Percentiles rank a stretch among this genome's conserved stretches.
phyloP scores from a whole-genome alignment of 768 basidiomycete species.

The Tulasnella sp. region DNA sequence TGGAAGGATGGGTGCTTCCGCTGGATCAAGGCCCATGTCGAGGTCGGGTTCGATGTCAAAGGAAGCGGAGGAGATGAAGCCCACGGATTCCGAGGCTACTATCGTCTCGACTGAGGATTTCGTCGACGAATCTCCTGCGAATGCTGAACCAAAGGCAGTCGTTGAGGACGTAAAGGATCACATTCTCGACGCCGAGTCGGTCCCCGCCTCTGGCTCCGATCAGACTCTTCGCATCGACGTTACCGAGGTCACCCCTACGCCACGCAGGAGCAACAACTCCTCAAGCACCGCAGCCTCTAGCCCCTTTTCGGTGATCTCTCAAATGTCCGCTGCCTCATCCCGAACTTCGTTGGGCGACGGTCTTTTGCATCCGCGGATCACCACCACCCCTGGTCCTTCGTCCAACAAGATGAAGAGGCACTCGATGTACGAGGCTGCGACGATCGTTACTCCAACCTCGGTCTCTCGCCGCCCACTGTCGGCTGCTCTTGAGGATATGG shows the following conservation, averaged over 20 bases:
- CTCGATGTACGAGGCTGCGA: slow-evolving; percentile 14
- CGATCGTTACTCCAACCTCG: neutral
- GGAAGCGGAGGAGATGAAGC: neutral
- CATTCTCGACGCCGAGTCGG: neutral
- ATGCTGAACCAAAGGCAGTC: neutral
- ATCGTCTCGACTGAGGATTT: neutral
- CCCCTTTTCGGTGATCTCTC: neutral
- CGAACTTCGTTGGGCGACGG: slow-evolving; percentile 22
- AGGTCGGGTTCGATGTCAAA: neutral
- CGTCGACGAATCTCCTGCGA: neutral
- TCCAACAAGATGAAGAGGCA: slow-evolving; percentile 16
- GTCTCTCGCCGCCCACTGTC: neutral
- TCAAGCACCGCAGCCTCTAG: neutral
- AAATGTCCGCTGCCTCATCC: neutral
- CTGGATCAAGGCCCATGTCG: neutral
- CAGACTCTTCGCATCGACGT: neutral
- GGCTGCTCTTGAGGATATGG: slow-evolving; percentile 27
- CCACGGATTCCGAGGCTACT: slow-evolving; percentile 10
- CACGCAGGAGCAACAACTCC: slow-evolving; percentile 6
- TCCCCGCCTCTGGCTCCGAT: neutral
- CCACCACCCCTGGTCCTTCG: neutral
- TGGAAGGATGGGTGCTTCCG: neutral
- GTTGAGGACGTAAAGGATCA: neutral
- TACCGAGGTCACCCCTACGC: neutral
- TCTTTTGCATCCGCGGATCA: neutral